A percentile compares a stretch with the other conserved stretches of the same genome.
These are phyloP conservation scores for Colletotrichum agaves DNA, from an alignment of 2,329 filamentous ascomycete species.

Conservation along the genomic window DNA sequence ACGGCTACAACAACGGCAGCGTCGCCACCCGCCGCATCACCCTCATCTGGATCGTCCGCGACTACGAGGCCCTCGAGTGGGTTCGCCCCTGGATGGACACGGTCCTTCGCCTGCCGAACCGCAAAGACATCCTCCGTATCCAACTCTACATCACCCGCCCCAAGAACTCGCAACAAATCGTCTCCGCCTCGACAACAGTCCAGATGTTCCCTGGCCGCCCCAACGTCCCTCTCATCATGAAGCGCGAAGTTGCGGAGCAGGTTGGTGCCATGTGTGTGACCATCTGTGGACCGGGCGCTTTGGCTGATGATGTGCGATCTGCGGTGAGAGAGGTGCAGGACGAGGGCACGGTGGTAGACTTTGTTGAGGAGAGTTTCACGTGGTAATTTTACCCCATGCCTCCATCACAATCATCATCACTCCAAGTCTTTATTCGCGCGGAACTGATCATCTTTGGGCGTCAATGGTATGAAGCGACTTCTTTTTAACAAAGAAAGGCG, in stretches of 20 bases:
- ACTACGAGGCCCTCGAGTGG: constrained; percentile 91
- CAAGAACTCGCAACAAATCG: constrained; percentile 82
- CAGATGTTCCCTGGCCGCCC: constrained; percentile 93
- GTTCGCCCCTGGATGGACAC: constrained; percentile 85
- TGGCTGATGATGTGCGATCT: constrained; percentile 80
- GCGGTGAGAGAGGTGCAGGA: constrained; percentile 74
- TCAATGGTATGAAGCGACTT: constrained; percentile 34
- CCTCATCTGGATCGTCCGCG: constrained; percentile 93
- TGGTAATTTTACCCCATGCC: constrained; percentile 54
- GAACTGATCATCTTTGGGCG: constrained; percentile 31
- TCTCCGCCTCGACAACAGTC: constrained; percentile 80
- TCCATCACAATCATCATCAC: background rate
- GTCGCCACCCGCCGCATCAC: constrained; percentile 84
- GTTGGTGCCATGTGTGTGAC: constrained; percentile 90
- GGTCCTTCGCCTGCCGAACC: constrained; percentile 80
- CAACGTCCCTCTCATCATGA: constrained; percentile 81
- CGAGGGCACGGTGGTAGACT: constrained; percentile 72
- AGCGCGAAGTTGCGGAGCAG: constrained; percentile 83
- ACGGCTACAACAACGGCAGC: constrained; percentile 74
- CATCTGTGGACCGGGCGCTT: constrained; percentile 79
- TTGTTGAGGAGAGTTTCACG: constrained; percentile 81
- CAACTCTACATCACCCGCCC: constrained; percentile 92
- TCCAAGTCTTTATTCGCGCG: background rate
- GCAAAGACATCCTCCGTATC: constrained; percentile 85
- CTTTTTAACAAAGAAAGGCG: constrained; percentile 5